phyloP scores from a whole-genome alignment of 2,329 filamentous ascomycete genomes.

The Macrophomina tecta region DNA sequence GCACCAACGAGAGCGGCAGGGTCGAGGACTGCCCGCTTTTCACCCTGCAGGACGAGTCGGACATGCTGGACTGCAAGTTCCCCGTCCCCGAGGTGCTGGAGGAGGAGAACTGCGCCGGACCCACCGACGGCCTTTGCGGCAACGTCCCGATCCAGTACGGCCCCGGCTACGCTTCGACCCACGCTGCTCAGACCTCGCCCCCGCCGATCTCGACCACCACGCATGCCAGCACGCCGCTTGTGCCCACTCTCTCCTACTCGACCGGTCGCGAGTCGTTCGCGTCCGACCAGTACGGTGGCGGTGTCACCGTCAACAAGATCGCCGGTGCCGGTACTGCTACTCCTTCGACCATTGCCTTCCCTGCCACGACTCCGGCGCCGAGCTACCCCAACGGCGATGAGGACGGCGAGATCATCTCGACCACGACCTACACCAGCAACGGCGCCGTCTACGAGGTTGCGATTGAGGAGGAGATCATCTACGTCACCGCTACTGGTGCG shows the following conservation, averaged over 20 bases:
- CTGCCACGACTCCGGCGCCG: constrained; percentile 23
- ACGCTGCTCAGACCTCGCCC: constrained; percentile 28
- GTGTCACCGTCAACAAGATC: constrained; percentile 42
- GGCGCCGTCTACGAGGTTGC: constrained; percentile 53
- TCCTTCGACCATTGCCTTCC: constrained; percentile 17
- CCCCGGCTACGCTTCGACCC: constrained; percentile 47
- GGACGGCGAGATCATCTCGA: constrained; percentile 40
- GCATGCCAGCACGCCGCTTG: constrained; percentile 31
- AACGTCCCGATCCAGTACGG: constrained; percentile 58
- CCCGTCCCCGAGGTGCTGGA: constrained; percentile 61
- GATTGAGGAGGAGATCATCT: constrained; percentile 52
- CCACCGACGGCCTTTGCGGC: constrained; percentile 69
- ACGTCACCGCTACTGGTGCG: constrained; percentile 44
- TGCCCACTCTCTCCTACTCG: constrained; percentile 44
- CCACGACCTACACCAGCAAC: constrained; percentile 50
- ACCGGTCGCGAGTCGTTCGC: constrained; percentile 37
- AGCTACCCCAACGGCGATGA: constrained; percentile 20
- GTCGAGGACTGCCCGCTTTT: constrained; percentile 80
- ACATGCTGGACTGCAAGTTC: constrained; percentile 67
- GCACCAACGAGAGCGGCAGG: constrained; percentile 72
- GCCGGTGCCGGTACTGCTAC: constrained; percentile 28
- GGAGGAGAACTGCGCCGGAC: constrained; percentile 65
- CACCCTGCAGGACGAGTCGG: constrained; percentile 65
- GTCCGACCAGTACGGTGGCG: constrained; percentile 42
- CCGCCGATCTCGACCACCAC: constrained; percentile 27